Evolutionary conservation across 2,329 filamentous ascomycete genomes (phyloP), one percentile per base, ranked within the genome.

Genomic region (Sporothrix variecibatus): DNA sequence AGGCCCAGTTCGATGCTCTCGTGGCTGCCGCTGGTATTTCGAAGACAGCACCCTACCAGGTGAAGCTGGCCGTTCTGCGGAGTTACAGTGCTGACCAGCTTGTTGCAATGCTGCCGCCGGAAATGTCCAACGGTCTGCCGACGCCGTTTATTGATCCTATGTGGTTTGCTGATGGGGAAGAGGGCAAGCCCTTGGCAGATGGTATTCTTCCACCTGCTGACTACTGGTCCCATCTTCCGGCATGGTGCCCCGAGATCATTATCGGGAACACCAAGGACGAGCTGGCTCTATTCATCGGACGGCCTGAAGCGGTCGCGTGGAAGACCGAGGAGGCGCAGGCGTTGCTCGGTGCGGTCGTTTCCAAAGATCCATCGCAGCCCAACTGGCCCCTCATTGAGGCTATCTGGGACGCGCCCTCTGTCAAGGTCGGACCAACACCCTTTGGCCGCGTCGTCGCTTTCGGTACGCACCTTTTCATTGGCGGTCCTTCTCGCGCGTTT

Each of bases 1-100:
- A 74, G 43, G 69, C 69, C 3, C 34, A 69, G 40, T 74, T 74
- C 40, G 73, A 74, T 53, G 38, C 38, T 12, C 69, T 74, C 6
- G 73, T 72, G 4, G n/a, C n/a, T 11, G 64, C 51, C 0, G 53
- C 53, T 12, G 73, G 73, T 1, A 38, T 72, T 17, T 46, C 38
- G 3, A 11, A 43, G n/a, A 46, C 6, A 12, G 62, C 62, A 2
- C 40, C 62, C 3, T 43, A 46, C 38, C 62, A 67, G 62, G 62
- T 43, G 5, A 67, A 67, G 62, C 38, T 67, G n/a, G 62, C 62
- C n/a, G 38, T 38, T 7, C 38, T 67, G 4, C 38, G 62, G 15
- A 46, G 38, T 38, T 67, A 28, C 62, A 67, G 62, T 34, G 62
- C 62, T n/a, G 38, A 67, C 62, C 38, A 67, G 38, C 62, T 67